Conservation (phyloP, 1,139 yeast species). For the Zygosaccharomyces pseudobailii region DNA sequence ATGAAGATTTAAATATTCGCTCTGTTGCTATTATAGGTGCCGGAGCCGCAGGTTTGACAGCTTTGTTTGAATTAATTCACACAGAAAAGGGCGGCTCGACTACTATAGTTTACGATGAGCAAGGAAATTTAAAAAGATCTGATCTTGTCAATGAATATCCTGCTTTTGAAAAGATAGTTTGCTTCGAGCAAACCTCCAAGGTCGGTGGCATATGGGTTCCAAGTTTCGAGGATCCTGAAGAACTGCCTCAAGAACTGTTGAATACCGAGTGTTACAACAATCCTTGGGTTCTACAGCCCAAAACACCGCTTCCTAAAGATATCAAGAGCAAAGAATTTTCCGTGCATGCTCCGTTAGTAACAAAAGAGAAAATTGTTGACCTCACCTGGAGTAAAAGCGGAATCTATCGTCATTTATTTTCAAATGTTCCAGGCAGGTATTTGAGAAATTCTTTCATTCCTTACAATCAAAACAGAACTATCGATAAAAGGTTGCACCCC, state of each 20-base stretch:
- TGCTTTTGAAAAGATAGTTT: conserved; percentile 29
- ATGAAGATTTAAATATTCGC: conserved; percentile 14
- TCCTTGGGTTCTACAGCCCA: conserved; percentile 24
- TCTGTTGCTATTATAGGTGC: conserved; percentile 38
- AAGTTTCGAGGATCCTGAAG: conserved; percentile 19
- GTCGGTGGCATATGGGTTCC: conserved; percentile 40
- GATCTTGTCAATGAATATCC: conserved; percentile 9
- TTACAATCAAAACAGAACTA: conserved; percentile 1
- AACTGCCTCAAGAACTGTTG: conserved; percentile 22
- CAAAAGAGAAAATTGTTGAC: background rate
- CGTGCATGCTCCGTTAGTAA: conserved; percentile 19
- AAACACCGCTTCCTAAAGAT: conserved; percentile 14
- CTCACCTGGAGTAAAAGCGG: conserved; percentile 17
- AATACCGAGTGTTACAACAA: conserved; percentile 23
- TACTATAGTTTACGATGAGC: conserved; percentile 15
- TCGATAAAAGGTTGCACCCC: conserved; percentile 36
- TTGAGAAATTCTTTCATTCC: conserved; percentile 19
- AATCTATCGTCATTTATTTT: conserved; percentile 14
- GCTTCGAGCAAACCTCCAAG: conserved; percentile 36
- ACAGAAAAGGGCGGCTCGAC: conserved; percentile 33
- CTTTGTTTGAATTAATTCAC: conserved; percentile 35
- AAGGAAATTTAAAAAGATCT: conserved; percentile 12
- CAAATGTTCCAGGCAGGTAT: conserved; percentile 19
- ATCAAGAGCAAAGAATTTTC: conserved; percentile 8
- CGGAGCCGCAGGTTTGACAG: conserved; percentile 39